Base-by-base conservation (phyloP, 2,329 filamentous ascomycete species). In the Hymenoscyphus salicellus region DNA sequence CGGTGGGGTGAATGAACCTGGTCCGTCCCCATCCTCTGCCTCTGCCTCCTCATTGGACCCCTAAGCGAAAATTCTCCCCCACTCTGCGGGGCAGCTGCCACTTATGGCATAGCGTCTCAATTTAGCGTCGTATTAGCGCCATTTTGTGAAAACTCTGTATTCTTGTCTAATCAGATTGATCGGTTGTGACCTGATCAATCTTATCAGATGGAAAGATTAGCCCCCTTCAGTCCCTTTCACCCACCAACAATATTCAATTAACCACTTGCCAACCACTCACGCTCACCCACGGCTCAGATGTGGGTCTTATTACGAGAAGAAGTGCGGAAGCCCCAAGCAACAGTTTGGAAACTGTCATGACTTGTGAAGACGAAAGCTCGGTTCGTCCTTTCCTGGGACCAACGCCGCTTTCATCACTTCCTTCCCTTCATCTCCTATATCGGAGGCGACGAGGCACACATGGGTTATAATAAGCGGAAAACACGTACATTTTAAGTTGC, bases 371-470 rank as follows among this genome's bases (percentile, higher is more conserved):
- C n/a, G 43, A 23, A 23, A 26, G 26, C n/a, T 23, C 41, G 43
- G 8, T 23, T 49, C n/a, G 23, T 49, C 43, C 20, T 52, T 52
- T 52, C 46, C n/a, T 52, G 17, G 20, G 20, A 52, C 46, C 6
- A 49, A 49, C 43, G 43, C 43, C 43, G 20, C 46, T 52, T 26
- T 23, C 46, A 52, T 52, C 46, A 52, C 46, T 52, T 52, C n/a
- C 20, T 23, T 5, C 3, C 1, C 16, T 4, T 52, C 46, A 52
- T 52, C 46, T 52, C 46, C 46, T 52, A 26, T 52, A 52, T 23
- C 46, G 46, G 46, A 23, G 23, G 20, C 8, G 8, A 23, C 46
- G 46, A 26, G 46, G 20, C 43, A 49, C 8, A 11, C 17, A 20
- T 3, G 46, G 20, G 23, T 11, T 26, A 23, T 20, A 26, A 7